phyloP scores from a whole-genome alignment of 2,329 filamentous ascomycete species.

The Scedosporium minutisporum region DNA sequence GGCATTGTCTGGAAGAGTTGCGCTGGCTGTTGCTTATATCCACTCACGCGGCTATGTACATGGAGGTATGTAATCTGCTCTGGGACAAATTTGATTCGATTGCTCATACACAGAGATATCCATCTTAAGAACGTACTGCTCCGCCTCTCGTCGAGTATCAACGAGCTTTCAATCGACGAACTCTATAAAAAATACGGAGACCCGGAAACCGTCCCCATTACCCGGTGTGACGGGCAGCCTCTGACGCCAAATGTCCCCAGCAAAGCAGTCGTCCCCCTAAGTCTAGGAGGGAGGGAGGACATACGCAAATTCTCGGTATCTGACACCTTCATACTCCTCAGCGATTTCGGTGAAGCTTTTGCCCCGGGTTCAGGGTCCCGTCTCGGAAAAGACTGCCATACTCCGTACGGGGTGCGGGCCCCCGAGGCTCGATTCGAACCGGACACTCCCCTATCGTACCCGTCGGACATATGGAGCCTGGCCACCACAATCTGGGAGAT shows the following conservation, averaged over 20 bases:
- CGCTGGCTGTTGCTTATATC: constrained; percentile 12
- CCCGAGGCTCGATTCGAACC: constrained; percentile 8
- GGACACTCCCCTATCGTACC: constrained; percentile 6
- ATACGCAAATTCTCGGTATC: constrained; percentile 17
- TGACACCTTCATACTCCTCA: constrained; percentile 19
- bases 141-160: constrained; percentile 8
- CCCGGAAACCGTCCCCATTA: constrained; percentile 18
- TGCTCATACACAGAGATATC: constrained; percentile 10
- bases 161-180: constrained; percentile 20
- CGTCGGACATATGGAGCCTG: constrained; percentile 15
- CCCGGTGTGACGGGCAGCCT: constrained; percentile 13
- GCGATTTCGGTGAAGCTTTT: constrained; percentile 25
- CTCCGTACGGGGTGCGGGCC: constrained; percentile 9
- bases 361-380: constrained; percentile 13
- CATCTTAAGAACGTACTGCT: constrained; percentile 17
- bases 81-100: constrained; percentile 1
- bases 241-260: constrained; percentile 17
- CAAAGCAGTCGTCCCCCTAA: constrained; percentile 13
- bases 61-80: constrained; percentile 12
- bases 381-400: constrained; percentile 13
- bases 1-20: constrained; percentile 12
- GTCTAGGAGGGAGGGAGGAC: constrained; percentile 15
- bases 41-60: constrained; percentile 18
- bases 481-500: constrained; percentile 15
- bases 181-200: constrained; percentile 20